phyloP scores from a whole-genome alignment of 345 rosid species.

The Tarenaya hassleriana region DNA sequence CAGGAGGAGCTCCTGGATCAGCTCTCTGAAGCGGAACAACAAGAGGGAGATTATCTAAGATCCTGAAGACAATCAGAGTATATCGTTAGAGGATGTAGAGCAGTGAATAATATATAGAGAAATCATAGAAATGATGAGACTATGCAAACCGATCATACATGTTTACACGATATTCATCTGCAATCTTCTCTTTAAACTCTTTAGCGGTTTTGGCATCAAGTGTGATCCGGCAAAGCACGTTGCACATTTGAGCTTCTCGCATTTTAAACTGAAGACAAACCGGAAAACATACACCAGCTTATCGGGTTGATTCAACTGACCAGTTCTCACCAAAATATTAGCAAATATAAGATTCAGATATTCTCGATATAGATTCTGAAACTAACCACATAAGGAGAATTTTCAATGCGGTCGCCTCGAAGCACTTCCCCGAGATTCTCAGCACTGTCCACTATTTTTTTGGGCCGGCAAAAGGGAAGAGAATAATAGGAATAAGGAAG shows the following conservation, averaged over 20 bases:
- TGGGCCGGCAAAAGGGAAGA: conserved; percentile 54
- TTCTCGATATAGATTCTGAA: neutral
- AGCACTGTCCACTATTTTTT: conserved; percentile 50
- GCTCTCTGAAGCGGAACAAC: conserved; percentile 37
- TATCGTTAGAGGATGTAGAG: neutral
- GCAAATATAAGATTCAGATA: neutral
- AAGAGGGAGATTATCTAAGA: conserved; percentile 44
- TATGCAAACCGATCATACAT: conserved; percentile 34
- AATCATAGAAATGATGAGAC: neutral
- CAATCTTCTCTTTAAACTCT: conserved; percentile 62
- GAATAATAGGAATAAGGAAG: conserved; percentile 74
- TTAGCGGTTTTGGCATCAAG: conserved; percentile 45
- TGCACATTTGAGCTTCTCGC: conserved; percentile 66
- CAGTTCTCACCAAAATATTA: neutral
- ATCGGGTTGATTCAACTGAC: conserved; percentile 10
- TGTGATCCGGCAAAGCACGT: conserved; percentile 34
- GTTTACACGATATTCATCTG: conserved; percentile 67
- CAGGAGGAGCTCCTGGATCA: conserved; percentile 31
- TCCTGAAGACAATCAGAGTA: conserved; percentile 28
- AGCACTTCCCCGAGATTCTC: conserved; percentile 88
- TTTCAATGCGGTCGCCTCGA: conserved; percentile 74
- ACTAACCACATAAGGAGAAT: conserved; percentile 64
- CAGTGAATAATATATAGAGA: neutral
- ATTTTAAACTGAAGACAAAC: conserved; percentile 49
- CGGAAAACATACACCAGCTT: conserved; percentile 1